Evolutionary conservation across 2,329 filamentous ascomycete genomes (phyloP).

Genomic region (Alternaria sp.): DNA sequence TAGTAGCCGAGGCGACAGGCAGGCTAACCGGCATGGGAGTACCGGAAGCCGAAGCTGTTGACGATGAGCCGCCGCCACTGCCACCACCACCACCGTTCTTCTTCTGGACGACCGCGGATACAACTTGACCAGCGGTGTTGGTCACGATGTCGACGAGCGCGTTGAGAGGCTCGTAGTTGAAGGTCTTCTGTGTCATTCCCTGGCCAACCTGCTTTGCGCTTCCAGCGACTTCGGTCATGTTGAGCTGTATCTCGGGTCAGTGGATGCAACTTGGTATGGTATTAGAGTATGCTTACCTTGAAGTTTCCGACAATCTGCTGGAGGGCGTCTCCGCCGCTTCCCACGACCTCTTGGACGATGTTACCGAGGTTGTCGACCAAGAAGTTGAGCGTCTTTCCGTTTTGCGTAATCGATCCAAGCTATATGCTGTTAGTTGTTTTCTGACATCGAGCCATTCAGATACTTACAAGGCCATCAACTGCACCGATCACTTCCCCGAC

Average conservation of each 20-base stretch:
- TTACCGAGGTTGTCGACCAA: slow-evolving; percentile 68
- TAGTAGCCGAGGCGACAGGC: slow-evolving; percentile 34
- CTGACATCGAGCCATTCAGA: background rate
- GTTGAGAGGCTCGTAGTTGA: slow-evolving; percentile 57
- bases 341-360: slow-evolving; percentile 65
- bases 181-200: slow-evolving; percentile 59
- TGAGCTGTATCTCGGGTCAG: slow-evolving; percentile 36
- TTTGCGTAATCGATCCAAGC: slow-evolving; percentile 64
- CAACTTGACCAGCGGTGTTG: slow-evolving; percentile 62
- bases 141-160: slow-evolving; percentile 63
- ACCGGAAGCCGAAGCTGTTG: slow-evolving; percentile 25
- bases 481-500: slow-evolving; percentile 62
- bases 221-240: slow-evolving; percentile 62
- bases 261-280: background rate
- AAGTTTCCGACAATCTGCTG: slow-evolving; percentile 65
- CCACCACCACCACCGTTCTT: slow-evolving; percentile 27
- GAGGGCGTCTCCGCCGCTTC: slow-evolving; percentile 53
- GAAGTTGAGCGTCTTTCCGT: slow-evolving; percentile 61
- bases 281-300: slow-evolving; percentile 31
- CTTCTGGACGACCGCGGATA: slow-evolving; percentile 56
- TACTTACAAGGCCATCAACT: slow-evolving; percentile 59
- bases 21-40: slow-evolving; percentile 41
- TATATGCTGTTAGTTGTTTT: slow-evolving; percentile 4
- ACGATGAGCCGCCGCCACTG: slow-evolving; percentile 3
- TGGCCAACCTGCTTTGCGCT: slow-evolving; percentile 45